A percentile compares a stretch with the other conserved stretches of the same genome.
These are phyloP conservation scores for Guadua angustifolia DNA, from an alignment of 176 grass and related monocot genomes.

Conservation along the genomic window DNA sequence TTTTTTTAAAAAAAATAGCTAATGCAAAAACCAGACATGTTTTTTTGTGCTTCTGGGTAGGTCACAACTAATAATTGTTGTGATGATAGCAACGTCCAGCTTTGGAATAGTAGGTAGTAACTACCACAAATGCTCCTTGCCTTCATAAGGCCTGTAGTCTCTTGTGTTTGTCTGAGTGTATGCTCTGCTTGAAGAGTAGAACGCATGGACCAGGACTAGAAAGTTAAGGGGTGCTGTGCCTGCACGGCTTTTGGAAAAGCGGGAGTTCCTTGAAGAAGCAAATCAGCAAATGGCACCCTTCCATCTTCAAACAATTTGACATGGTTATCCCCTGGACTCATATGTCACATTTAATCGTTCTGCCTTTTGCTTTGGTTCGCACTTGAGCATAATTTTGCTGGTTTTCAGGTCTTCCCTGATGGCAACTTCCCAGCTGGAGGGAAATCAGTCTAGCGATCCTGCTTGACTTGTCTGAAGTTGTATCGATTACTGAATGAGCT, in stretches of 20 bases:
- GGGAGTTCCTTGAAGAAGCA: constrained; percentile 40
- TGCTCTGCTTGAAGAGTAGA: constrained; percentile 13
- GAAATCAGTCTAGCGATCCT: not conserved
- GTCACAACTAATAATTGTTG: constrained; percentile 10
- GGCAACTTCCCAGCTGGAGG: too few species aligned
- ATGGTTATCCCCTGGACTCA: too few species aligned
- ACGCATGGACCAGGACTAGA: constrained; percentile 56
- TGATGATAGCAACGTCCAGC: not conserved
- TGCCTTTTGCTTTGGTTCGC: too few species aligned
- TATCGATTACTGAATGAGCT: not conserved
- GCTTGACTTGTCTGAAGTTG: not conserved
- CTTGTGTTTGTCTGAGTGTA: not conserved
- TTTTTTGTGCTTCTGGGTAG: not conserved
- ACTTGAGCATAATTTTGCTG: too few species aligned
- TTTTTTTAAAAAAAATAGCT: not conserved
- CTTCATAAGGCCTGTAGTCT: constrained; percentile 30
- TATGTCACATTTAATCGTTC: too few species aligned
- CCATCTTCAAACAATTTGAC: constrained; percentile 34
- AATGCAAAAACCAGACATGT: not conserved
- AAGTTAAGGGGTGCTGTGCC: constrained; percentile 64
- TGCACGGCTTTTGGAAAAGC: constrained; percentile 79
- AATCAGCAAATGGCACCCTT: constrained; percentile 92
- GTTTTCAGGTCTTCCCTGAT: too few species aligned
- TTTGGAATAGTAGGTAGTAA: constrained; percentile 57
- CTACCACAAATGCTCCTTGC: constrained; percentile 29